Evolutionary conservation across 2,329 filamentous ascomycete genomes (phyloP).

Genomic region (Beauveria rudraprayagi): DNA sequence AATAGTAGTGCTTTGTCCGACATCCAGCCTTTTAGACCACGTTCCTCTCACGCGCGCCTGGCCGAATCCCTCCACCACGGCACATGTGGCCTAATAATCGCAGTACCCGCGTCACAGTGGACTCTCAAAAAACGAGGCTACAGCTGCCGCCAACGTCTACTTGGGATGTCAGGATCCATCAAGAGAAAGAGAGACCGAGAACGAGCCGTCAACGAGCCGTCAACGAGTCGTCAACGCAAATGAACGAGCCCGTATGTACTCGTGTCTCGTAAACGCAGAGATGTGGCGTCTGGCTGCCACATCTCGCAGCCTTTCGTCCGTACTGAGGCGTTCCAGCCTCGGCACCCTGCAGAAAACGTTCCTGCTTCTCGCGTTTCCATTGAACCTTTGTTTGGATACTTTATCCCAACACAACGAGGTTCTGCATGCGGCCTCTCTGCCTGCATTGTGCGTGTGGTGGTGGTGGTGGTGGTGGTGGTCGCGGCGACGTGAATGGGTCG

Average conservation of each 20-base stretch:
- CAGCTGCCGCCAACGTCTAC: background rate
- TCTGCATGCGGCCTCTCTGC: background rate
- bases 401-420: too few species aligned
- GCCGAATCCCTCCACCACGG: background rate
- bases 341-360: background rate
- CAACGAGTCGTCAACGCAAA: too few species aligned
- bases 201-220: too few species aligned
- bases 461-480: too few species aligned
- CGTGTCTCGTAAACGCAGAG: background rate
- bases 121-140: conserved; percentile 2
- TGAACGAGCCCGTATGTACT: background rate
- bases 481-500: too few species aligned
- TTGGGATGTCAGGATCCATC: too few species aligned
- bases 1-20: background rate
- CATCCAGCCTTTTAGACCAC: background rate
- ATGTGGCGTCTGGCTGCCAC: background rate
- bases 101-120: background rate
- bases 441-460: too few species aligned
- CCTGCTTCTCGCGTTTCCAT: background rate
- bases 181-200: too few species aligned
- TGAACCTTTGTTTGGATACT: too few species aligned
- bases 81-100: conserved; percentile 6
- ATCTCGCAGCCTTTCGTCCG: background rate
- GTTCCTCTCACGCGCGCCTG: background rate
- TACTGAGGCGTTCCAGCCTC: background rate